Evolutionary conservation across 1,284 basidiomycete species (phyloP).

Genomic region (Cryptococcus maquisensis): DNA sequence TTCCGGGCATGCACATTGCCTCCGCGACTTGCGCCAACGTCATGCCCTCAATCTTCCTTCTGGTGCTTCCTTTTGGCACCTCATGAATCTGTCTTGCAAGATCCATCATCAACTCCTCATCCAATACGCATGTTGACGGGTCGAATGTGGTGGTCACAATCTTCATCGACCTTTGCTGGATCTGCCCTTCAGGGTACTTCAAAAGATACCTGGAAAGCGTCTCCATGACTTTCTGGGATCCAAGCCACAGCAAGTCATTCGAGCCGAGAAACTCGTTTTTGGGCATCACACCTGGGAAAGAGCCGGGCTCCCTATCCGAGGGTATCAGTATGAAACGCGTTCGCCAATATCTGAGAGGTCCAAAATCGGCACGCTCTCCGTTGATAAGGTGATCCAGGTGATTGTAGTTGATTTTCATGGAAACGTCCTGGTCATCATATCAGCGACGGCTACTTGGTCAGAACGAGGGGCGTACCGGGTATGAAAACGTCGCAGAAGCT

Average conservation of each 20-base stretch:
- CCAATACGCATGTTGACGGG: slow-evolving; percentile 70
- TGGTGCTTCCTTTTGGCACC: slow-evolving; percentile 29
- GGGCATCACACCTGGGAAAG: slow-evolving; percentile 43
- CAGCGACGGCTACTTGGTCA: neutral
- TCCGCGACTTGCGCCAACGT: slow-evolving; percentile 37
- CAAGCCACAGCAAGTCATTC: slow-evolving; percentile 80
- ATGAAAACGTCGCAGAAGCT: slow-evolving; percentile 67
- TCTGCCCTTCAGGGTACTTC: slow-evolving; percentile 1
- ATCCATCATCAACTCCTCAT: slow-evolving; percentile 69
- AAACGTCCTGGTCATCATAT: slow-evolving; percentile 52
- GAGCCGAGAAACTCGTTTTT: slow-evolving; percentile 72
- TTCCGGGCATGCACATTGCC: slow-evolving; percentile 44
- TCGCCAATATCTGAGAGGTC: slow-evolving; percentile 77
- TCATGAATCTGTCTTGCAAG: slow-evolving; percentile 62
- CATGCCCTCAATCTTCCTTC: slow-evolving; percentile 38
- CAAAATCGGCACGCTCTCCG: slow-evolving; percentile 65
- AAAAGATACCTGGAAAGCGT: slow-evolving; percentile 61
- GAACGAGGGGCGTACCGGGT: slow-evolving; percentile 58
- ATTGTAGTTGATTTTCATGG: slow-evolving; percentile 45
- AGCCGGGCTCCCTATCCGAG: slow-evolving; percentile 60
- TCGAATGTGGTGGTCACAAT: slow-evolving; percentile 76
- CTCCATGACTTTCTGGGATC: slow-evolving; percentile 87
- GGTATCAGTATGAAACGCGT: slow-evolving; percentile 94
- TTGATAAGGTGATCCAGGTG: slow-evolving; percentile 60
- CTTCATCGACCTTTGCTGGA: slow-evolving; percentile 60